Conservation (phyloP, 371 early-diverging fungal species). For the Mucor indicus region DNA sequence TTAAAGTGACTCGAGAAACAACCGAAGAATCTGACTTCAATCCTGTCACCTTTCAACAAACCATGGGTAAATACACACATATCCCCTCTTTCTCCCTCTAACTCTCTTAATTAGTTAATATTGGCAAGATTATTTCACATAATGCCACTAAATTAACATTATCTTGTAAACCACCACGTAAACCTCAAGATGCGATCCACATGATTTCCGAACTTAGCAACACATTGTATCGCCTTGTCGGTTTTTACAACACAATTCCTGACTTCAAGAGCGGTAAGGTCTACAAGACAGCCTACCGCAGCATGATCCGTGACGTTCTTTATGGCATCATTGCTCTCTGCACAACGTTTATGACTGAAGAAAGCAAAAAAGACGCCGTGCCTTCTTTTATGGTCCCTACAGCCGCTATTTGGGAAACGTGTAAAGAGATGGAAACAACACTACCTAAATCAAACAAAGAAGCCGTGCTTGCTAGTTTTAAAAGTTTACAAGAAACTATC, state of each 20-base stretch:
- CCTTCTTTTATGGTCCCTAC: conserved; percentile 38
- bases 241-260: conserved; percentile 41
- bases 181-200: conserved; percentile 30
- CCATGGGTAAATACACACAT: conserved; percentile 19
- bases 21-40: conserved; percentile 21
- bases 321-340: conserved; percentile 27
- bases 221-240: conserved; percentile 36
- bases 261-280: conserved; percentile 11
- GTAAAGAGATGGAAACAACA: conserved; percentile 17
- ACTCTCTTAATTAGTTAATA: conserved; percentile 13
- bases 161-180: conserved; percentile 50
- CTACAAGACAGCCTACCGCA: conserved; percentile 22
- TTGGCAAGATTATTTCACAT: conserved; percentile 36
- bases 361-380: not conserved
- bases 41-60: conserved; percentile 23
- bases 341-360: conserved; percentile 21
- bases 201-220: conserved; percentile 41
- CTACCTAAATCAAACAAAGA: conserved; percentile 30
- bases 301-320: conserved; percentile 18
- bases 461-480: conserved; percentile 29
- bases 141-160: conserved; percentile 48
- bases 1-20: conserved; percentile 22
- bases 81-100: not conserved
- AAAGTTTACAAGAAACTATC: conserved; percentile 13
- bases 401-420: conserved; percentile 44